Evolutionary conservation across 2,329 filamentous ascomycete species (phyloP).

Genomic region (Calonectria pauciramosa): DNA sequence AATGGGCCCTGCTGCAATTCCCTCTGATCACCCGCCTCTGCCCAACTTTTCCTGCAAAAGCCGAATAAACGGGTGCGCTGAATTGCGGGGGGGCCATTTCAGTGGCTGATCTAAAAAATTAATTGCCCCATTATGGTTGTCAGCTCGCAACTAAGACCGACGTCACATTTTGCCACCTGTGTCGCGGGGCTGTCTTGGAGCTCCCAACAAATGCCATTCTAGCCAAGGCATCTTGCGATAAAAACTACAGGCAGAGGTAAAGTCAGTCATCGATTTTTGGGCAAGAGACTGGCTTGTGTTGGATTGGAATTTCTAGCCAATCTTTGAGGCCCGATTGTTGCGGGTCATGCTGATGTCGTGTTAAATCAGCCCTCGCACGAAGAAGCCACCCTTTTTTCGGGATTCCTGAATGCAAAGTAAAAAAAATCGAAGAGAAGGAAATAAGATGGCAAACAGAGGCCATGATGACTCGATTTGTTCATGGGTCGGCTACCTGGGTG

Average conservation of each 20-base stretch:
- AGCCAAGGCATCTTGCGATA: background rate
- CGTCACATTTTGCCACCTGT: background rate
- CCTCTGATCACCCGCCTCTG: background rate
- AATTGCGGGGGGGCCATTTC: background rate
- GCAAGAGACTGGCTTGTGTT: background rate
- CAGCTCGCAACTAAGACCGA: background rate
- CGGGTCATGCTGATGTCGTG: background rate
- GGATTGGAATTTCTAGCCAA: background rate
- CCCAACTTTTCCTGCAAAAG: background rate
- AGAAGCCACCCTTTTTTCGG: no score
- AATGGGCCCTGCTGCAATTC: background rate
- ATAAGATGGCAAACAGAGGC: background rate
- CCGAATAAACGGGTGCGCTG: background rate
- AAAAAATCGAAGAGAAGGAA: background rate
- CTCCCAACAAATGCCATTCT: background rate
- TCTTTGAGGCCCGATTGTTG: background rate
- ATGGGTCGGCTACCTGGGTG: no score
- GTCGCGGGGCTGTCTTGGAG: background rate
- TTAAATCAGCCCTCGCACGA: background rate
- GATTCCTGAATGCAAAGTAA: background rate
- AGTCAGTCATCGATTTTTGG: background rate
- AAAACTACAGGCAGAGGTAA: background rate
- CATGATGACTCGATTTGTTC: no score
- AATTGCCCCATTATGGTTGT: background rate
- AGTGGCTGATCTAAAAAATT: background rate